Base-by-base conservation (phyloP, 2,329 filamentous ascomycete species). In the Penicillium sp. region DNA sequence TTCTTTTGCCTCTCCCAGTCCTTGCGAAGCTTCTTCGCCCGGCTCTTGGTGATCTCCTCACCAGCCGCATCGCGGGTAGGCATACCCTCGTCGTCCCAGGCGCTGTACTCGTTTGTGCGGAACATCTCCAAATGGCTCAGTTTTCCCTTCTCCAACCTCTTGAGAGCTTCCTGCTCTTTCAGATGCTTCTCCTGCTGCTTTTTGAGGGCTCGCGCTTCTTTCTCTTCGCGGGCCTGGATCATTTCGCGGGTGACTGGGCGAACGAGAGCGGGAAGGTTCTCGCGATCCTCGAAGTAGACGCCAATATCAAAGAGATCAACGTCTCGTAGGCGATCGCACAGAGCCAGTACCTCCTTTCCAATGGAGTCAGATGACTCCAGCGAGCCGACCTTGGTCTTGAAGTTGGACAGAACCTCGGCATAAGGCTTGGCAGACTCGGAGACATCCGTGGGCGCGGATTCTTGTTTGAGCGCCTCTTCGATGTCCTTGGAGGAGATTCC, bases 1-100 rank as follows among this genome's bases (percentile, higher is more conserved):
- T 91, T 94, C 75, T 89, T 93, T 72, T 96, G 91, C 62, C 76
- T 82, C 55, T 94, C 86, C 87, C 87, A 94, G 40, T 88, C 83
- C 74, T 96, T 96, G 69, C 76, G 83, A 54, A 95, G 65, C 72
- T 87, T 90, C 76, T 96, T 96, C 35, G 70, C 59, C 59, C 81
- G 79, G 44, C 78, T 85, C 74, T 95, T 95, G 4, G 86, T 78
- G 25, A 96, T 75, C 53, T 94, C 87, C 45, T 80, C 82, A 0
- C 88, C 89, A 20, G 86, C 81, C 47, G 80, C 81, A 62, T 89
- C 80, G 67, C 82, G 86, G 0, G 78, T 85, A 2, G 91, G 90
- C 48, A 95, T 47, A 0, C 90, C 90, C 41, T 91, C 83, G 4
- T 77, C 82, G 59, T 95, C 88, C 87, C 87, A 95, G 13, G 78